Evolutionary conservation across 1,139 yeast species (phyloP).

Genomic region (Debaryomyces sp.): DNA sequence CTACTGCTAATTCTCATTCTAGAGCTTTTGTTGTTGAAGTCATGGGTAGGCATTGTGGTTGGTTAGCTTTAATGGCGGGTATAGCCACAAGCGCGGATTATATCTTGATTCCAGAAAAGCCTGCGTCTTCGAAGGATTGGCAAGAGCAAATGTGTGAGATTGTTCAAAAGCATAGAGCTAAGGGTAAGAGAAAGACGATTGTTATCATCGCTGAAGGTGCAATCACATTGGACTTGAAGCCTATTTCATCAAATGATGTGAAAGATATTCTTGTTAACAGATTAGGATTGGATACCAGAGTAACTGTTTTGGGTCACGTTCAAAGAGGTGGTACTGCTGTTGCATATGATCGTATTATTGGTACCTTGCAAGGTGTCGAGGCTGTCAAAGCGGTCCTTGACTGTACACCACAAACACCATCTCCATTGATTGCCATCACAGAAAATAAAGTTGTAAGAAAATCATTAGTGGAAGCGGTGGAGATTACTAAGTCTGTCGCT

Average conservation of each 20-base stretch:
- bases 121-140: constrained; percentile 64
- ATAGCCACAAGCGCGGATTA: constrained; percentile 81
- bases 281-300: constrained; percentile 74
- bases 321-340: constrained; percentile 89
- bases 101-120: constrained; percentile 80
- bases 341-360: constrained; percentile 73
- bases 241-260: constrained; percentile 67
- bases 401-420: constrained; percentile 68
- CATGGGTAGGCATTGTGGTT: constrained; percentile 92
- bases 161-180: constrained; percentile 64
- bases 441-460: constrained; percentile 72
- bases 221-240: constrained; percentile 63
- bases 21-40: constrained; percentile 85
- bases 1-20: constrained; percentile 82
- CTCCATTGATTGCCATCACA: constrained; percentile 74
- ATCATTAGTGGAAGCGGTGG: constrained; percentile 74
- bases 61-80: constrained; percentile 86
- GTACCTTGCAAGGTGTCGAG: constrained; percentile 82
- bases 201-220: constrained; percentile 89
- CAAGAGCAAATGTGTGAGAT: constrained; percentile 66
- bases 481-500: constrained; percentile 70
- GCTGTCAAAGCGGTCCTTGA: constrained; percentile 79
- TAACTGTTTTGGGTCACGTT: constrained; percentile 80
- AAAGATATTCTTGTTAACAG: constrained; percentile 65
- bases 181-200: constrained; percentile 77